These are phyloP conservation scores for Crithidia bombi DNA, from an alignment of 208 protist genomes.

Conservation along the genomic window DNA sequence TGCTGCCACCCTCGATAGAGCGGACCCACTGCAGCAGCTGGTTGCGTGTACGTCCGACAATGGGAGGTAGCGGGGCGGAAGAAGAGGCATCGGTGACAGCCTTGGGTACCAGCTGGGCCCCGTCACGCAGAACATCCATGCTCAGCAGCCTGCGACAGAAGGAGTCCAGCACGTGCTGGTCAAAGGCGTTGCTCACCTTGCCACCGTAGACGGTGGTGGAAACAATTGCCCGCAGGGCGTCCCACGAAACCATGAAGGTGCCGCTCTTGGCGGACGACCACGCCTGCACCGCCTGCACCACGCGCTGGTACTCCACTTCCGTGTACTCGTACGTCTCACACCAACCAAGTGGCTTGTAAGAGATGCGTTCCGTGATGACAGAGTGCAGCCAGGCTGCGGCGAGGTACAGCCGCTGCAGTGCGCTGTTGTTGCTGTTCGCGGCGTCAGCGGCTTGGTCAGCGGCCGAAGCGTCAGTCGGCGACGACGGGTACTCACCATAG, in stretches of 20 bases:
- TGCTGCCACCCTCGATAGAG: slow-evolving; percentile 71
- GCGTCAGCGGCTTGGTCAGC: background rate
- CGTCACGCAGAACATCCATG: slow-evolving; percentile 35
- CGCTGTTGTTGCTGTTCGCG: slow-evolving; percentile 12
- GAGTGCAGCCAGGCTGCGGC: slow-evolving; percentile 97
- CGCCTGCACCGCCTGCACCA: slow-evolving; percentile 91
- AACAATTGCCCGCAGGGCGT: slow-evolving; percentile 93
- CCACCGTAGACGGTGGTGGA: slow-evolving; percentile 96
- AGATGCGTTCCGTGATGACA: slow-evolving; percentile 95
- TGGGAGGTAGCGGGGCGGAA: slow-evolving; percentile 29
- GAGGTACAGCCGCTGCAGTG: slow-evolving; percentile 95
- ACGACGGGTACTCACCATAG: slow-evolving; percentile 48
- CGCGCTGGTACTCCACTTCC: slow-evolving; percentile 95
- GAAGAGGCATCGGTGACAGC: slow-evolving; percentile 13
- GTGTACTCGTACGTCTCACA: slow-evolving; percentile 98
- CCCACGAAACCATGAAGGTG: slow-evolving; percentile 93
- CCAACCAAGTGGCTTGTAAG: slow-evolving; percentile 98
- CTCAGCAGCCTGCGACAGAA: slow-evolving; percentile 92
- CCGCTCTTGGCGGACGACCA: slow-evolving; percentile 57
- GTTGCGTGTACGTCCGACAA: slow-evolving; percentile 32
- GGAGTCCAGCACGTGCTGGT: slow-evolving; percentile 93
- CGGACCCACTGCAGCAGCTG: slow-evolving; percentile 92
- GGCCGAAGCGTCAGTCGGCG: background rate
- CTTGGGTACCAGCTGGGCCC: slow-evolving; percentile 34
- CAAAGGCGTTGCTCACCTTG: slow-evolving; percentile 97